These are phyloP conservation scores for Termitomyces sp. DNA, from an alignment of 768 basidiomycete genomes.

Conservation along the genomic window DNA sequence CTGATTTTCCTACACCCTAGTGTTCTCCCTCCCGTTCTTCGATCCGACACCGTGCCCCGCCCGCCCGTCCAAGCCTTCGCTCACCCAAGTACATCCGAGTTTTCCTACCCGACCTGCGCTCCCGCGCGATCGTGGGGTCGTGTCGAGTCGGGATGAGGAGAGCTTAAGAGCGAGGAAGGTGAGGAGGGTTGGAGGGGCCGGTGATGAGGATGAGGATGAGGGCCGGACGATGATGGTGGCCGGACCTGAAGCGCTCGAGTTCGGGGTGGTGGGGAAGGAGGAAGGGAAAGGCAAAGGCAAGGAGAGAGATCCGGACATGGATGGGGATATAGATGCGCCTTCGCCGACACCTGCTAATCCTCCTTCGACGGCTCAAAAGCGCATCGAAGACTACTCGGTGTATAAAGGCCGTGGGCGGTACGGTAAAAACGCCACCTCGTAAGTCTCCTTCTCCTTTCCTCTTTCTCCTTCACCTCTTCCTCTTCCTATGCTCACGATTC, in stretches of 20 bases:
- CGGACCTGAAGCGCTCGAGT: not conserved
- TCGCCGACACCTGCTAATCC: constrained; percentile 20
- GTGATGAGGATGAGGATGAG: not conserved
- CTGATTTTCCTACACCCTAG: not conserved
- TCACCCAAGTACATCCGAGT: not conserved
- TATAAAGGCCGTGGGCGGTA: constrained; percentile 64
- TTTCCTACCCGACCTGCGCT: not conserved
- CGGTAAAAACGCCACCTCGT: constrained; percentile 32
- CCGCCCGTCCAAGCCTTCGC: constrained; percentile 4
- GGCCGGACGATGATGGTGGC: not conserved
- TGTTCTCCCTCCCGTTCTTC: constrained; percentile 12
- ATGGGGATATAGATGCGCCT: constrained; percentile 2
- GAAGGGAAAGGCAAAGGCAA: constrained; percentile 15
- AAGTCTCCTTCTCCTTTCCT: no score
- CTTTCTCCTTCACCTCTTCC: not conserved
- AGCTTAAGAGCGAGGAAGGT: constrained; percentile 13
- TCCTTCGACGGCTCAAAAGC: constrained; percentile 17
- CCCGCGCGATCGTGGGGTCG: constrained; percentile 2
- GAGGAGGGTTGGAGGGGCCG: constrained; percentile 10
- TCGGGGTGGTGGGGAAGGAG: not conserved
- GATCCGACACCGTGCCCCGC: constrained; percentile 11
- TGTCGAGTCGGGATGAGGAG: constrained; percentile 11
- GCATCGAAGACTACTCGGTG: constrained; percentile 36
- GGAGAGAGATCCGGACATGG: constrained; percentile 5
- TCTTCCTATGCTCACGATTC: not conserved